These are phyloP conservation scores for Saccharomycopsis lassenensis DNA, from an alignment of 805 yeast species.

Conservation along the genomic window DNA sequence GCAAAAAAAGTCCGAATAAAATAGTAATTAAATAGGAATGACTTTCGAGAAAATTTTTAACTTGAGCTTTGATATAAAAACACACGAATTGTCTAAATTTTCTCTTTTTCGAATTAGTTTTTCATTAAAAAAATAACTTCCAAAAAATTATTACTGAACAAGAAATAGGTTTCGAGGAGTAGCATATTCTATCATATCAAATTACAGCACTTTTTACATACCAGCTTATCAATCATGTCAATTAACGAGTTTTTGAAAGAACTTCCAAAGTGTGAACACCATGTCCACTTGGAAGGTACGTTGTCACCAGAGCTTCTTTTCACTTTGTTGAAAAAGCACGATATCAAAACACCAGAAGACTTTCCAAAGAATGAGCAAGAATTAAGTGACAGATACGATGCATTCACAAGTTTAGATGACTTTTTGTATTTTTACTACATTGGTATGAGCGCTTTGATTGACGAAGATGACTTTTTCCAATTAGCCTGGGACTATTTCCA, in stretches of 20 bases:
- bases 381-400: constrained; percentile 45
- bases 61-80: too few relatives aligned
- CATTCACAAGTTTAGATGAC: constrained; percentile 62
- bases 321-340: constrained; percentile 50
- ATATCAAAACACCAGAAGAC: constrained; percentile 48
- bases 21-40: too few relatives aligned
- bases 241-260: constrained; percentile 47
- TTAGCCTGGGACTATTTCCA: constrained; percentile 65
- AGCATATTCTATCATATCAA: too few relatives aligned
- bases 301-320: constrained; percentile 65
- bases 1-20: too few relatives aligned
- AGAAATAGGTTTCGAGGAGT: too few relatives aligned
- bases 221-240: too few relatives aligned
- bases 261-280: constrained; percentile 82
- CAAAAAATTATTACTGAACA: too few relatives aligned
- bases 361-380: constrained; percentile 54
- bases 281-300: constrained; percentile 77
- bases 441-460: constrained; percentile 65
- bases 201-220: too few relatives aligned
- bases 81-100: too few relatives aligned
- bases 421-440: constrained; percentile 70
- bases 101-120: too few relatives aligned
- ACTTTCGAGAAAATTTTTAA: too few relatives aligned
- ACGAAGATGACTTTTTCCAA: constrained; percentile 64
- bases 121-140: too few relatives aligned